A percentile compares a stretch with the other conserved stretches of the same genome.
Evolutionary conservation across 768 basidiomycete species (phyloP).

Genomic region (Tricholoma bakamatsutake): DNA sequence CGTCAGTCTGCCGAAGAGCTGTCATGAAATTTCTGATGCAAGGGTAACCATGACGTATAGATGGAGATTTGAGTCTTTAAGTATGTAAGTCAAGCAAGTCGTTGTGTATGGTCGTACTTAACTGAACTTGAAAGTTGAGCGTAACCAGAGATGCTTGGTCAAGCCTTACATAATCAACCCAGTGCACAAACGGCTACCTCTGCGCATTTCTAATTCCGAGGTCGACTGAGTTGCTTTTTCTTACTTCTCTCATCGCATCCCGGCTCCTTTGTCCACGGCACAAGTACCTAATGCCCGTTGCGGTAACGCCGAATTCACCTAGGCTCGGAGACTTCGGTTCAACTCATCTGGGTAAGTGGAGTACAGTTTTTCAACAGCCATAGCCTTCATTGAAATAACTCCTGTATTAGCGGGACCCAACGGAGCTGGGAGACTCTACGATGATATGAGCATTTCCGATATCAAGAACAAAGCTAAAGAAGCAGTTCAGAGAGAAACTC

Average conservation of each 20-base stretch:
- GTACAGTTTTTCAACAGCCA: conserved; percentile 13
- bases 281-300: conserved; percentile 20
- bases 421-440: conserved; percentile 16
- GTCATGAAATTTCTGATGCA: too few relatives aligned
- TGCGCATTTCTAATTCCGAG: background rate
- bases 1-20: too few relatives aligned
- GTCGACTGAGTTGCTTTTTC: background rate
- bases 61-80: too few relatives aligned
- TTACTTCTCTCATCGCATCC: conserved; percentile 3
- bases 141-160: background rate
- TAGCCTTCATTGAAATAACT: conserved; percentile 11
- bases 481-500: conserved; percentile 43
- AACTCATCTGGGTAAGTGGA: conserved; percentile 25
- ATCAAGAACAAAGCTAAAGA: conserved; percentile 42
- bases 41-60: too few relatives aligned
- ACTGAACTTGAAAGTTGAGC: too few relatives aligned
- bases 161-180: conserved; percentile 11
- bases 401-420: conserved; percentile 21
- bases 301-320: conserved; percentile 21
- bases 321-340: conserved; percentile 21
- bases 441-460: conserved; percentile 34
- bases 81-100: too few relatives aligned
- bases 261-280: conserved; percentile 8
- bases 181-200: conserved; percentile 5
- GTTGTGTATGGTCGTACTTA: too few relatives aligned